Evolutionary conservation across 495 filamentous ascomycete species (phyloP).

Genomic region (Jackrogersella multiformis): DNA sequence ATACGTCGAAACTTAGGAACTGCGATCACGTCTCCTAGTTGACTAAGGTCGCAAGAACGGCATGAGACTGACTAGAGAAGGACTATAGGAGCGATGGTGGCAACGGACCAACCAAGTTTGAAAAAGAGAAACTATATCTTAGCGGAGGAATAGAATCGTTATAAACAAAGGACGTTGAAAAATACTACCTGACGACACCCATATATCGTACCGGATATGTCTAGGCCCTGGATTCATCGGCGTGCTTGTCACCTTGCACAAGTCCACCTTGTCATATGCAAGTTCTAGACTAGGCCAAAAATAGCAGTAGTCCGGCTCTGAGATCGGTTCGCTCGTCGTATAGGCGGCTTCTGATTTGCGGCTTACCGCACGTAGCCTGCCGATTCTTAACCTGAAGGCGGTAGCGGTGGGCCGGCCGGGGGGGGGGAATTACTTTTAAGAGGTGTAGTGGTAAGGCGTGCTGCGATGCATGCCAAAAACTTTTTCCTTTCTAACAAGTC

Average conservation of each 20-base stretch:
- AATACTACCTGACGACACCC: conserved; percentile 39
- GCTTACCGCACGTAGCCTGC: conserved; percentile 20
- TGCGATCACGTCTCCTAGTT: conserved; percentile 1
- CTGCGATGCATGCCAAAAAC: conserved; percentile 29
- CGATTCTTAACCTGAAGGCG: conserved; percentile 8
- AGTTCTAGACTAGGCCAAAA: conserved; percentile 15
- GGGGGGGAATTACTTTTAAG: neutral
- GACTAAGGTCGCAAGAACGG: conserved; percentile 10
- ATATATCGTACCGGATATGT: conserved; percentile 34
- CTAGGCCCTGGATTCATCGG: conserved; percentile 24
- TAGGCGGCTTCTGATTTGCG: conserved; percentile 30
- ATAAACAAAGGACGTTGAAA: conserved; percentile 23
- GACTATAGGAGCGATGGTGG: neutral
- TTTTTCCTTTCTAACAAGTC: neutral
- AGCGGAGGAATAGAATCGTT: conserved; percentile 13
- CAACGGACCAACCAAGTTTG: conserved; percentile 14
- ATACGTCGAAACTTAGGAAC: neutral
- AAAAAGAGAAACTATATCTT: neutral
- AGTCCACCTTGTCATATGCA: conserved; percentile 21
- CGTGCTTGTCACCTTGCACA: conserved; percentile 20
- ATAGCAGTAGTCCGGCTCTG: conserved; percentile 15
- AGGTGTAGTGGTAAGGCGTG: conserved; percentile 26
- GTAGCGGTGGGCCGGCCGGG: conserved; percentile 19
- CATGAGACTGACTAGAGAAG: neutral
- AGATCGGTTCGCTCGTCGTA: conserved; percentile 2